A percentile compares a stretch with the other conserved stretches of the same genome.
phyloP scores from a whole-genome alignment of 2,329 filamentous ascomycete genomes.

The Alternaria sp. region DNA sequence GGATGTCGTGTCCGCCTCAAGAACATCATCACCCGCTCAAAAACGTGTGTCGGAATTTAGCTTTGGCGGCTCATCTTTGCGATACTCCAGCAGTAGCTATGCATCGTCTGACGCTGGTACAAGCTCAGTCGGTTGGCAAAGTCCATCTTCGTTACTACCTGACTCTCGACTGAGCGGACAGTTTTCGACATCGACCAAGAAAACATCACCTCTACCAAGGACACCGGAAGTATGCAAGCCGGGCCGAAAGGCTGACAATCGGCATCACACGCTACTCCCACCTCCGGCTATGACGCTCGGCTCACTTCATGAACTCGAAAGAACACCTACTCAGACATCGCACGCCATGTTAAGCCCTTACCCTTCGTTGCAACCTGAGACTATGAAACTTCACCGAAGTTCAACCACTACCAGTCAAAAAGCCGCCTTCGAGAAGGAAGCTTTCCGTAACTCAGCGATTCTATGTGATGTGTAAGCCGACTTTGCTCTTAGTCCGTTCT shows the following conservation, averaged over 20 bases:
- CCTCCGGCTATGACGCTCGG: constrained; percentile 32
- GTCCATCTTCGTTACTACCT: constrained; percentile 9
- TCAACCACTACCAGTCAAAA: constrained; percentile 44
- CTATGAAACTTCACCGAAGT: constrained; percentile 37
- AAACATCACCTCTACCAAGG: constrained; percentile 12
- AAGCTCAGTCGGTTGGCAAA: constrained; percentile 23
- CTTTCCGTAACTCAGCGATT: constrained; percentile 54
- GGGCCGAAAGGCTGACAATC: constrained; percentile 14
- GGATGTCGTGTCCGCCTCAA: constrained; percentile 4
- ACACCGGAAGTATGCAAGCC: constrained; percentile 27
- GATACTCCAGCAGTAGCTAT: constrained; percentile 79
- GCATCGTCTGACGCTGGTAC: constrained; percentile 75
- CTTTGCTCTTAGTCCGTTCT: not conserved
- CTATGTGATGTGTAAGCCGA: constrained; percentile 52
- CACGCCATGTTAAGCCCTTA: constrained; percentile 28
- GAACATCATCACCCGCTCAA: constrained; percentile 15
- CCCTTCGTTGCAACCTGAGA: constrained; percentile 24
- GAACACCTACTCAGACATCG: constrained; percentile 18
- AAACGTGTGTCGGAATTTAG: constrained; percentile 39
- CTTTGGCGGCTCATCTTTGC: constrained; percentile 77
- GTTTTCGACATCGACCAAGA: constrained; percentile 18
- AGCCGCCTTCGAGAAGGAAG: constrained; percentile 48
- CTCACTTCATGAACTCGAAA: constrained; percentile 17
- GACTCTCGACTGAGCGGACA: constrained; percentile 18
- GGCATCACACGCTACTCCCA: constrained; percentile 27